Conservation (phyloP, 371 early-diverging fungal species). For the Apophysomyces trapeziformis region DNA sequence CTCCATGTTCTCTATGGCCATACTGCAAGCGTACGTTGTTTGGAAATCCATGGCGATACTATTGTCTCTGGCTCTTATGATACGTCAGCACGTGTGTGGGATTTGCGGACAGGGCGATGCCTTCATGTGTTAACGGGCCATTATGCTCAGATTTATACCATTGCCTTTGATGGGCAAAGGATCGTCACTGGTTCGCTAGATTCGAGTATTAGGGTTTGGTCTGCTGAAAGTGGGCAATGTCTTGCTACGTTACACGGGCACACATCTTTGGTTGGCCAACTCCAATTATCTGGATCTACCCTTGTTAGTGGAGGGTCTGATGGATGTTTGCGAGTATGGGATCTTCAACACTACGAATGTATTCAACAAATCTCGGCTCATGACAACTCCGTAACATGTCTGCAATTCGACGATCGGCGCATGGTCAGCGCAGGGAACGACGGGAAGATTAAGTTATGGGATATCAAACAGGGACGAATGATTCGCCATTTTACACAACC, state of each 20-base stretch:
- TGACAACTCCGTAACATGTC: conserved; percentile 83
- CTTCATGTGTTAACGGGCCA: conserved; percentile 74
- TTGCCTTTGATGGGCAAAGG: conserved; percentile 71
- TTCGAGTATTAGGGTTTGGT: conserved; percentile 76
- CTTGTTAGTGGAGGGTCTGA: conserved; percentile 90
- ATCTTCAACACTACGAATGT: conserved; percentile 68
- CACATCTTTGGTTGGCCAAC: conserved; percentile 84
- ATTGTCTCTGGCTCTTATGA: conserved; percentile 93
- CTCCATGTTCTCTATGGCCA: conserved; percentile 72
- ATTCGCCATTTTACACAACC: conserved; percentile 68
- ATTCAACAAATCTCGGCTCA: conserved; percentile 78
- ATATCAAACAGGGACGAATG: conserved; percentile 73
- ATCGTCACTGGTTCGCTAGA: conserved; percentile 81
- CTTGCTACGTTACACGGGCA: conserved; percentile 75
- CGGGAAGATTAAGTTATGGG: conserved; percentile 88
- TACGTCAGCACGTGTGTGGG: conserved; percentile 88
- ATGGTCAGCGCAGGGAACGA: conserved; percentile 88
- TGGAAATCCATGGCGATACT: conserved; percentile 78
- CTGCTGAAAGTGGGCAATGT: conserved; percentile 62
- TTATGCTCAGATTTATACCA: conserved; percentile 66
- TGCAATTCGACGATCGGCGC: conserved; percentile 83
- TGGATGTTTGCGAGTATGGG: conserved; percentile 89
- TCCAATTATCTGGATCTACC: conserved; percentile 74
- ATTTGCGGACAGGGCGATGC: conserved; percentile 70
- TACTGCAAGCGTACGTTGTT: conserved; percentile 81